Conservation (phyloP, 345 rosid genomes). For the Ailanthus altissimus region DNA sequence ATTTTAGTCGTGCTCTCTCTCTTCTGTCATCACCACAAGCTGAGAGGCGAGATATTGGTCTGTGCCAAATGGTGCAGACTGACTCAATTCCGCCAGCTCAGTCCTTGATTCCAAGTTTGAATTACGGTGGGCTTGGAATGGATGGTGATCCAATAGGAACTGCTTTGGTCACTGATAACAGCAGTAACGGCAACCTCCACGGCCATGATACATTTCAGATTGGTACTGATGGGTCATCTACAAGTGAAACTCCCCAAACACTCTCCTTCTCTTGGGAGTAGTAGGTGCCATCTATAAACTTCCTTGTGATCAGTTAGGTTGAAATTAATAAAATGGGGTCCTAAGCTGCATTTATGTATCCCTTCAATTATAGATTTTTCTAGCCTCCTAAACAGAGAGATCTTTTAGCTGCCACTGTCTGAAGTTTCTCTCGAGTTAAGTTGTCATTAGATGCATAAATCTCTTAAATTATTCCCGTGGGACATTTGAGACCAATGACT, state of each 20-base stretch:
- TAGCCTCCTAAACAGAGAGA: constrained; percentile 2
- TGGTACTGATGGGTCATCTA: constrained; percentile 44
- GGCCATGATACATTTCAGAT: constrained; percentile 35
- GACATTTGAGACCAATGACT: not conserved
- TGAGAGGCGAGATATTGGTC: constrained; percentile 39
- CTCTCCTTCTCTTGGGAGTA: constrained; percentile 67
- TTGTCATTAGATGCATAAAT: not conserved
- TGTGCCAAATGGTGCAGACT: constrained; percentile 44
- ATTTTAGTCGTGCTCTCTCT: constrained; percentile 68
- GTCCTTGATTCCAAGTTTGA: constrained; percentile 41
- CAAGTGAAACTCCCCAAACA: constrained; percentile 43
- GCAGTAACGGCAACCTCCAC: constrained; percentile 29
- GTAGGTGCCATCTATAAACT: constrained; percentile 18
- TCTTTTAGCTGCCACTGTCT: not conserved
- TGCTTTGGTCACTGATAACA: constrained; percentile 34
- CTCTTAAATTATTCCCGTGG: not conserved
- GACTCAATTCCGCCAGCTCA: constrained; percentile 39
- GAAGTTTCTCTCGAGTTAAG: not conserved
- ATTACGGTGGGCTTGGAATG: constrained; percentile 34
- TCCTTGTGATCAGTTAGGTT: not conserved
- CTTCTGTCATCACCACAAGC: constrained; percentile 78
- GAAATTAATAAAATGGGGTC: not conserved
- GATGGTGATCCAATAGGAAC: constrained; percentile 33
- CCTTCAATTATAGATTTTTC: not conserved
- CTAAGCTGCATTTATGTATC: not conserved